Base-by-base conservation (phyloP, 805 yeast species). In the Myxozyma melibiosi region DNA sequence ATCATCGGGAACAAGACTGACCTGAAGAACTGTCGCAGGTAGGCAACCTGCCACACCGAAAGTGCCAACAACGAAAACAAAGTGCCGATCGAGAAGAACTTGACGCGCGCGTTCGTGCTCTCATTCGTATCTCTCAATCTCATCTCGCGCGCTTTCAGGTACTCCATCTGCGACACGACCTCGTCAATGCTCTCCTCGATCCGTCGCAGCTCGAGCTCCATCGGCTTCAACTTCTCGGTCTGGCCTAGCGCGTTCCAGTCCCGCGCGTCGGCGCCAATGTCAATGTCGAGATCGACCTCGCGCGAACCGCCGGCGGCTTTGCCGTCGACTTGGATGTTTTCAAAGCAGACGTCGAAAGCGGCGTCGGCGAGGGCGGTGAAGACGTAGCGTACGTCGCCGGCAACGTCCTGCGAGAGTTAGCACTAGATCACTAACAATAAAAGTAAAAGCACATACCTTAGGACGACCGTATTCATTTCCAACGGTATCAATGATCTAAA, bases 231-330 rank as follows among this genome's bases (percentile, higher is more conserved):
- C 71, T 90, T 89, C 73, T 94, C 98, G 43, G 87, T 82, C 45
- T 96, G 91, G 77, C 91, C 97, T 62, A 91, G 78, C 24, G 90
- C 89, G 70, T 90, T 90, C 97, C 98, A 94, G 76, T 94, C 98
- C 74, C 98, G 86, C 40, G 98, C 99, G 67, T 90, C 88, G 50
- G 97, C 88, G 42, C 99, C 99, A 61, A 90, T 84, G 73, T 94
- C 98, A 58, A 94, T 85, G 63, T 91, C 97, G 68, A 94, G 77
- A 69, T 90, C 97, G 66, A 94, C 77, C 51, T 85, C 85, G 73
- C 98, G 85, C 58, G 75, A 71, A 65, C 80, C 67, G 30, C 77
- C 70, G 44, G 77, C 75, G 27, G n/a, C 16, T 31, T 33, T 42
- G 2, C 42, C 51, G 28, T n/a, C 30, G 4, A 35, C 22, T 42